Percentiles rank a stretch among this genome's conserved stretches.
Conservation (phyloP, 176 grass and related monocot species). For the barley (Hordeum vulgare) region MorexV3_pseudomolecules_assembly NC_058521.1:36781668-36782167, state of each 20-base stretch:
- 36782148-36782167: background rate
- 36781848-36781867: constrained; percentile 10
- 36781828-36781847: background rate
- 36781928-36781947: constrained; percentile 89
- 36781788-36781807: constrained; percentile 52
- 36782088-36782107: background rate
- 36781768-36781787: constrained; percentile 99
- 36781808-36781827: background rate
- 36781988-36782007: constrained; percentile 1
- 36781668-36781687: constrained; percentile 9
- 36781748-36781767: constrained; percentile 87
- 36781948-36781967: constrained; percentile 84
- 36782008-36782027: background rate
- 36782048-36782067: background rate
- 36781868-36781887: constrained; percentile 69
- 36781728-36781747: constrained; percentile 86
- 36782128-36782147: background rate
- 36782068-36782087: background rate
- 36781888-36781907: constrained; percentile 72
- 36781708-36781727: constrained; percentile 48
- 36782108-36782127: background rate
- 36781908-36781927: constrained; percentile 81
- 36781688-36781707: constrained; percentile 18
- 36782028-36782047: background rate
- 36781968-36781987: constrained; percentile 82